Conservation (phyloP, 2,329 filamentous ascomycete genomes). For the Aspergillus sp. region DNA sequence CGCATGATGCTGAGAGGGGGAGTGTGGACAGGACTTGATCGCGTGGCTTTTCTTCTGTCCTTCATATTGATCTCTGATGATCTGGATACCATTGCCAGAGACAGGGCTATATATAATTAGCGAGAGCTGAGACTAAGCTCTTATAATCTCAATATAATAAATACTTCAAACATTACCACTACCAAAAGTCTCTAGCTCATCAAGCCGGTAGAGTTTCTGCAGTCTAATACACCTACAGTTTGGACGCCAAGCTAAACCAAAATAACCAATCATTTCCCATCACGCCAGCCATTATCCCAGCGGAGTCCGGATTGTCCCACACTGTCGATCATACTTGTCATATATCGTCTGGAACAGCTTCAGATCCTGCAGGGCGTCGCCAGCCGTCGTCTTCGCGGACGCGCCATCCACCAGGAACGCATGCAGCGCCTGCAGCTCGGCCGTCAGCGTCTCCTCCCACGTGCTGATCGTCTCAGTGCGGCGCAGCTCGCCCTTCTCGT, state of each 20-base stretch:
- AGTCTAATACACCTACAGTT: too few species aligned
- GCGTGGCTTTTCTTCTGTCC: too few species aligned
- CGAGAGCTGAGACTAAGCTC: too few species aligned
- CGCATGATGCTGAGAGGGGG: too few species aligned
- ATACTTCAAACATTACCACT: too few species aligned
- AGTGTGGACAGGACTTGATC: too few species aligned
- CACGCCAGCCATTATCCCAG: slow-evolving; percentile 22
- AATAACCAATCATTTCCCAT: not conserved
- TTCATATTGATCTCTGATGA: too few species aligned
- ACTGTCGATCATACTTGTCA: slow-evolving; percentile 36
- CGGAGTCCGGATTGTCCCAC: slow-evolving; percentile 34
- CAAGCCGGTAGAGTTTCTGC: too few species aligned
- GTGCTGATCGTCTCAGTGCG: slow-evolving; percentile 30
- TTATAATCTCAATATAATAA: too few species aligned
- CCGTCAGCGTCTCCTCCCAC: slow-evolving; percentile 38
- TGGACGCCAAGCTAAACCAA: not conserved
- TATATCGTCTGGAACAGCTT: slow-evolving; percentile 35
- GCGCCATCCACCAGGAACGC: slow-evolving; percentile 30
- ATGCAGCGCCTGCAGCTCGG: slow-evolving; percentile 37
- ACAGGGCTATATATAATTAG: too few species aligned
- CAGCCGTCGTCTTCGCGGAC: slow-evolving; percentile 32
- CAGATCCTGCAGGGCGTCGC: slow-evolving; percentile 39
- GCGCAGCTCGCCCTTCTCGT: slow-evolving; percentile 24
- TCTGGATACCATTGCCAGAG: too few species aligned
- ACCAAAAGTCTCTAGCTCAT: too few species aligned